Percentiles rank a stretch among this genome's conserved stretches.
Conservation (phyloP, 768 basidiomycete genomes). For the Austroboletus eburneus region DNA sequence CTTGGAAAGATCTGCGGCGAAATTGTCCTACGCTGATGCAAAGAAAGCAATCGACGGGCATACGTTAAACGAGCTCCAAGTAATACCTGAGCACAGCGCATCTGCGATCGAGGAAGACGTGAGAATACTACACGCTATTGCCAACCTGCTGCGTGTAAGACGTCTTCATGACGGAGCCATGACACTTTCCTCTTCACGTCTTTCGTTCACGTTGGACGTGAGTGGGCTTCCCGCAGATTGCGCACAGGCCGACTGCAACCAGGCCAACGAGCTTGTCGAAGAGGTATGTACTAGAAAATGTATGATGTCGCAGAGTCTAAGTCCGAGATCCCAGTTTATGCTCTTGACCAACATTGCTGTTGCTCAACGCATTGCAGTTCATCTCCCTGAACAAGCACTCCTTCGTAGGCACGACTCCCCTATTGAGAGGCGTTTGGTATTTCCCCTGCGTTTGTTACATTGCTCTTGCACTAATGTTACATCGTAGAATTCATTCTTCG, state of each 20-base stretch:
- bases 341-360: slow-evolving; percentile 84
- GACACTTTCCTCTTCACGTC: slow-evolving; percentile 59
- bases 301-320: slow-evolving; percentile 1
- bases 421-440: slow-evolving; percentile 83
- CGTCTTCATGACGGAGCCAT: slow-evolving; percentile 83
- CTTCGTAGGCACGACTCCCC: slow-evolving; percentile 93
- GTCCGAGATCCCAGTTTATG: slow-evolving; percentile 67
- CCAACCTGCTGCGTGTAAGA: slow-evolving; percentile 64
- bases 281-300: slow-evolving; percentile 53
- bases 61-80: slow-evolving; percentile 46
- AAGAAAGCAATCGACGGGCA: slow-evolving; percentile 80
- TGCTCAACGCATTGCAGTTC: slow-evolving; percentile 89
- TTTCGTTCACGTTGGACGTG: slow-evolving; percentile 79
- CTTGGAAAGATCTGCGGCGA: slow-evolving; percentile 68
- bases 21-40: slow-evolving; percentile 78
- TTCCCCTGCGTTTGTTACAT: background rate
- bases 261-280: slow-evolving; percentile 81
- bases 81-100: slow-evolving; percentile 54
- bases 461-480: slow-evolving; percentile 7
- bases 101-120: slow-evolving; percentile 74
- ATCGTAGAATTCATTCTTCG: slow-evolving; percentile 63
- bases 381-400: slow-evolving; percentile 95
- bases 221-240: slow-evolving; percentile 80
- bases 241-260: slow-evolving; percentile 52
- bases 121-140: slow-evolving; percentile 59